phyloP scores from a whole-genome alignment of 768 basidiomycete genomes.

The Auricularia sp. region DNA sequence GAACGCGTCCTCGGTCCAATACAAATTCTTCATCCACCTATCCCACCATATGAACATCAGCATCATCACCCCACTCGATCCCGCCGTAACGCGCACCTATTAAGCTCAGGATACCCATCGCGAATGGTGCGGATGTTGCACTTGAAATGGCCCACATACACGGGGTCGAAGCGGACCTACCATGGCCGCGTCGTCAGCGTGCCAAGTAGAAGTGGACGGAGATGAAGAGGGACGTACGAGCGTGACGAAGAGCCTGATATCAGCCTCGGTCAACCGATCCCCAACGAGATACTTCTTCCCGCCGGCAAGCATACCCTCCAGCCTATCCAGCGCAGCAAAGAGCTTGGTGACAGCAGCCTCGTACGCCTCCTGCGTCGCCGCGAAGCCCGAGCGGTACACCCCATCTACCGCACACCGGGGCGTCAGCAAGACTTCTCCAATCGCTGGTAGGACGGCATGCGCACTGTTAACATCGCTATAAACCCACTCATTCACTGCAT shows the following conservation, averaged over 20 bases:
- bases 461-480: slow-evolving; percentile 25
- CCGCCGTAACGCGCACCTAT: too few species aligned
- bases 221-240: slow-evolving; percentile 13
- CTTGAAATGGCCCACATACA: slow-evolving; percentile 38
- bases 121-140: slow-evolving; percentile 31
- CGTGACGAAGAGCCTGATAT: slow-evolving; percentile 32
- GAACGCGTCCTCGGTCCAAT: slow-evolving; percentile 88
- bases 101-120: slow-evolving; percentile 28
- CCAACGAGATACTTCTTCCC: slow-evolving; percentile 34
- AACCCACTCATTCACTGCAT: slow-evolving; percentile 33
- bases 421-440: too few species aligned
- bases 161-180: slow-evolving; percentile 26
- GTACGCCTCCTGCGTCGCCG: slow-evolving; percentile 35
- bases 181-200: not conserved
- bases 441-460: too few species aligned
- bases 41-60: not conserved
- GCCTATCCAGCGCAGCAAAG: slow-evolving; percentile 26
- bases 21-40: slow-evolving; percentile 78
- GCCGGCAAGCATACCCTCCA: slow-evolving; percentile 30
- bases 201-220: not conserved
- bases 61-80: too few species aligned
- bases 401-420: too few species aligned
- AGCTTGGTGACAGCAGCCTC: slow-evolving; percentile 29
- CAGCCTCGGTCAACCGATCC: slow-evolving; percentile 24
- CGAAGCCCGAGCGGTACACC: slow-evolving; percentile 36